Evolutionary conservation across 2,329 filamentous ascomycete genomes (phyloP).

Genomic region (Penicillium sp.): DNA sequence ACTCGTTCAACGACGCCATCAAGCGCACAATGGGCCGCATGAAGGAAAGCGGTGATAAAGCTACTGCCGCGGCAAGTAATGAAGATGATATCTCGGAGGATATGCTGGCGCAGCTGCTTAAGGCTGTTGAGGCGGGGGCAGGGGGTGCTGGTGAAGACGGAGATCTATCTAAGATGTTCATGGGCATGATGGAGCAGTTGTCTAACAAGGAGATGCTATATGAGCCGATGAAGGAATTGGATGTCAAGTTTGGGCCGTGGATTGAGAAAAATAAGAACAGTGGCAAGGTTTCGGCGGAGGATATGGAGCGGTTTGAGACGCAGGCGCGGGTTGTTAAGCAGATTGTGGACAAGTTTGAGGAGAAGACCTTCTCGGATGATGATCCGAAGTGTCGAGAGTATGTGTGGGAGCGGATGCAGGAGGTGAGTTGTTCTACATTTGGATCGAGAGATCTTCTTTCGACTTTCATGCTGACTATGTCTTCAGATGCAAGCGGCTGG

Average conservation of each 20-base stretch:
- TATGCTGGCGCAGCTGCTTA: constrained; percentile 86
- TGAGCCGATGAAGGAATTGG: constrained; percentile 95
- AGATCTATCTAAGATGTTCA: constrained; percentile 89
- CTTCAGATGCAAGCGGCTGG: constrained; percentile 95
- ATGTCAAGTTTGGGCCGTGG: constrained; percentile 91
- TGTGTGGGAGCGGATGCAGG: constrained; percentile 97
- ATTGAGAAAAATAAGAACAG: constrained; percentile 70
- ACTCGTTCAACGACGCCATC: constrained; percentile 88
- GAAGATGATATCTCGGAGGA: constrained; percentile 68
- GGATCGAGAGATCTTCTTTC: not conserved
- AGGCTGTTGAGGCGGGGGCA: constrained; percentile 71
- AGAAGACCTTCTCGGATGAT: constrained; percentile 74
- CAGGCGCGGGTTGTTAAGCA: constrained; percentile 77
- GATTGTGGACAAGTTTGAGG: constrained; percentile 87
- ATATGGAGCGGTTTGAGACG: constrained; percentile 74
- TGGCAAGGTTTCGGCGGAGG: constrained; percentile 59
- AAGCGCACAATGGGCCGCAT: constrained; percentile 93
- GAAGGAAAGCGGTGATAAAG: constrained; percentile 82
- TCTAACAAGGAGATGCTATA: constrained; percentile 98
- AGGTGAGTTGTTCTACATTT: constrained; percentile 56
- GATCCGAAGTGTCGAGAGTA: constrained; percentile 81
- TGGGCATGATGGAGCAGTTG: constrained; percentile 98
- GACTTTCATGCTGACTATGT: constrained; percentile 11
- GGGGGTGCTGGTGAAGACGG: constrained; percentile 64
- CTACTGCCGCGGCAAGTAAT: constrained; percentile 67